Evolutionary conservation across 495 filamentous ascomycete genomes (phyloP).

Genomic region (Neurospora sp.): DNA sequence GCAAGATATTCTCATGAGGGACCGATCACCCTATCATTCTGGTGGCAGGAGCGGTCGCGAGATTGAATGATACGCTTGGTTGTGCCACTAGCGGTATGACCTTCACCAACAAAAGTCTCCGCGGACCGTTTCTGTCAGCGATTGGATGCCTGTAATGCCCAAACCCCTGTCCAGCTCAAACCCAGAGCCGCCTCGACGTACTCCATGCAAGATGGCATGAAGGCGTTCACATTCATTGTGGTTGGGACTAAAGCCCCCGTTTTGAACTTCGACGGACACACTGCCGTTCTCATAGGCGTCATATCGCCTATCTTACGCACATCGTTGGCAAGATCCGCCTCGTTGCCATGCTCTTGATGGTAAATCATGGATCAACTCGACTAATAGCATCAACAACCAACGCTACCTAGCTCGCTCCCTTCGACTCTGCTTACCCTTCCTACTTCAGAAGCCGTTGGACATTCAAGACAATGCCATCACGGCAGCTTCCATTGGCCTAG

Average conservation of each 20-base stretch:
- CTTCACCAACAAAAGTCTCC: constrained; percentile 14
- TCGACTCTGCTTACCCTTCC: not conserved
- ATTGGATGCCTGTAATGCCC: constrained; percentile 14
- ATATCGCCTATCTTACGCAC: not conserved
- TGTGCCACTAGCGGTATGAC: constrained; percentile 9
- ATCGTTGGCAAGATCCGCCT: not conserved
- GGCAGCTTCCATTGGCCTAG: constrained; percentile 4
- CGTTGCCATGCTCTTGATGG: not conserved
- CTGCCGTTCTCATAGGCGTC: not conserved
- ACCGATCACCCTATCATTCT: not conserved
- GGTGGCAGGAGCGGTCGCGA: not conserved
- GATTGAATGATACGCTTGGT: constrained; percentile 12
- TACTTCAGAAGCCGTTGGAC: constrained; percentile 4
- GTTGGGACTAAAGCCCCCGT: not conserved
- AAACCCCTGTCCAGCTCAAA: constrained; percentile 27
- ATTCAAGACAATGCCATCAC: not conserved
- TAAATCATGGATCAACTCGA: not conserved
- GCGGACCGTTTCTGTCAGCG: constrained; percentile 12
- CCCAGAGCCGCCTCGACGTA: constrained; percentile 17
- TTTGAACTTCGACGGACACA: not conserved
- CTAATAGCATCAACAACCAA: not conserved
- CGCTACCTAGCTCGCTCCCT: not conserved
- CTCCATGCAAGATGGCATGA: constrained; percentile 6
- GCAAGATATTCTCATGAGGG: not conserved
- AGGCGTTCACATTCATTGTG: not conserved